Evolutionary conservation across 352 stramenopile species (phyloP).

Genomic region (Globisporangium acanthophoron): DNA sequence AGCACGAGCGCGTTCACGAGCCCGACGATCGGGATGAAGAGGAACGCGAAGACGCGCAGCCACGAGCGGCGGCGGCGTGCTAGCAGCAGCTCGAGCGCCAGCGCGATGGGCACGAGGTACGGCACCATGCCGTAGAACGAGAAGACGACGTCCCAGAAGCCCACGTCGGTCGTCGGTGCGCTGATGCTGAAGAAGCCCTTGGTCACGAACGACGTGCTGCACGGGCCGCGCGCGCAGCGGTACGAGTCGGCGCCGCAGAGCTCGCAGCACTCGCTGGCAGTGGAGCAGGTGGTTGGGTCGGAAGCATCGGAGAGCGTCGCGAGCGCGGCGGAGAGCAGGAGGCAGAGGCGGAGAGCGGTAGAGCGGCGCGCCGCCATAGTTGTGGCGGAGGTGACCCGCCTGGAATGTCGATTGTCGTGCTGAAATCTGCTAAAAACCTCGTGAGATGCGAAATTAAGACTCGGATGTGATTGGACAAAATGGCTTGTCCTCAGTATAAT

Average conservation of each 20-base stretch:
- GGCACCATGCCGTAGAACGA: conserved; percentile 54
- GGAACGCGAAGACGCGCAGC: conserved; percentile 38
- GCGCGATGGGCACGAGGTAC: conserved; percentile 34
- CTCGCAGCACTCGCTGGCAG: conserved; percentile 33
- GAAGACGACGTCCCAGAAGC: conserved; percentile 48
- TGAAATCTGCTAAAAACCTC: no score
- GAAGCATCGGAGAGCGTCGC: neutral
- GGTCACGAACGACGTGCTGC: conserved; percentile 35
- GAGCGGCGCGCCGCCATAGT: no score
- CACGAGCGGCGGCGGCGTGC: conserved; percentile 24
- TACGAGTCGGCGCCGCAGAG: conserved; percentile 37
- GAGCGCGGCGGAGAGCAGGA: neutral
- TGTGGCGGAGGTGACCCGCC: no score
- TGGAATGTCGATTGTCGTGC: no score
- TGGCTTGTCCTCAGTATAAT: no score
- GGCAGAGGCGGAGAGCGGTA: neutral
- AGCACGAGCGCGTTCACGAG: conserved; percentile 34
- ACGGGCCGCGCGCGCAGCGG: conserved; percentile 44
- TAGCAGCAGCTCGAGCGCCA: conserved; percentile 37
- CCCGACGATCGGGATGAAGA: conserved; percentile 43
- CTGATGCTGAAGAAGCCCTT: conserved; percentile 53
- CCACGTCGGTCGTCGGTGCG: conserved; percentile 21
- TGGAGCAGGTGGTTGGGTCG: neutral
- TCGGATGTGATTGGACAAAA: no score
- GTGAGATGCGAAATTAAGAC: no score